Base-by-base conservation (phyloP, 1,284 basidiomycete species). In the Peniophora sp. region DNA sequence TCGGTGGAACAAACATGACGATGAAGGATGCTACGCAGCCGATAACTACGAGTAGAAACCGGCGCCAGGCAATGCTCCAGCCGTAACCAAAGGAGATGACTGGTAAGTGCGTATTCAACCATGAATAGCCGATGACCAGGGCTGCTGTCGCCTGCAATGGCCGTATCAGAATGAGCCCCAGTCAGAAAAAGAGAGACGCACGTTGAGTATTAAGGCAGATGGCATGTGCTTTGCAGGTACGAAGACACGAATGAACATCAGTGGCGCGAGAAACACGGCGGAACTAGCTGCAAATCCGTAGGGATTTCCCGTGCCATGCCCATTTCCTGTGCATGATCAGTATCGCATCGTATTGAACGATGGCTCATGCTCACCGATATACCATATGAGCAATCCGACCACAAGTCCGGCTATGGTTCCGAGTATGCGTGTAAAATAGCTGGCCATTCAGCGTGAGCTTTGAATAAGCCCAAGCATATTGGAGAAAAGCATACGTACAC, bases 361-460 rank as follows among this genome's bases (percentile, higher is more conserved):
- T 3, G 15, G n/a, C 34, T 27, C 12, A 45, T 32, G 53, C 68
- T 15, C 52, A 73, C 74, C 75, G 34, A 77, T 68, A 54, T 79
- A 80, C 83, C 83, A 85, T 2, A 70, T 68, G 0, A 78, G 55
- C 61, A 83, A 71, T 5, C 83, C 83, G 3, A 79, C 18, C 10
- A 68, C 44, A 2, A 64, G 62, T 3, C 68, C 68, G 14, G 63
- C 18, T 49, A 66, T 62, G 9, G 67, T 68, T 1, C 80, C 81
- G 1, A 62, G 55, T 18, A 82, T 58, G 46, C 82, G 73, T 2
- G 69, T 59, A 17, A 77, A 53, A 52, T 81, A 74, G 49, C 71
- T 72, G 14, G 18, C 6, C 27, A 32, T 15, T 23, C 6, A 53
- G 46, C 55, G 11, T 52, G 17, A 45, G n/a, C n/a, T n/a, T n/a